Evolutionary conservation across 306 rosid genomes (phyloP).

Genomic region (Arachis hypogaea): DNA sequence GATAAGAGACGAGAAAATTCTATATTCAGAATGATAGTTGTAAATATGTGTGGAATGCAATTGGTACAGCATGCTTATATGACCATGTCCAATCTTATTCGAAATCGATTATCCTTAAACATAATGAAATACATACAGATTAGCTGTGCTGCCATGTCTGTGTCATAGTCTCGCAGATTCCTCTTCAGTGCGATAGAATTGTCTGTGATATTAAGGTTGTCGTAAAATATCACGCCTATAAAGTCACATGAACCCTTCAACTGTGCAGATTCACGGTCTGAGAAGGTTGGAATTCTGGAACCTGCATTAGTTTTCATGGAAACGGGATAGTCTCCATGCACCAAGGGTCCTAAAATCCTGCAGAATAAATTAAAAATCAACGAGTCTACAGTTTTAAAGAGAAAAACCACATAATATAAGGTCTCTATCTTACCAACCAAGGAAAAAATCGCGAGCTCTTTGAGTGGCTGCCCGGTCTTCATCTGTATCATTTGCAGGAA

Average conservation of each 20-base stretch:
- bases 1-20: too few relatives aligned
- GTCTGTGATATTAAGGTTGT: constrained; percentile 31
- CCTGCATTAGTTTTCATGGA: constrained; percentile 47
- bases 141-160: constrained; percentile 36
- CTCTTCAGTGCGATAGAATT: constrained; percentile 19
- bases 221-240: constrained; percentile 44
- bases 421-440: constrained; percentile 57
- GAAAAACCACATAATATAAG: background rate
- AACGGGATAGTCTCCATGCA: constrained; percentile 57
- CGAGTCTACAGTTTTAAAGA: background rate
- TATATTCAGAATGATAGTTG: background rate
- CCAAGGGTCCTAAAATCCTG: constrained; percentile 57
- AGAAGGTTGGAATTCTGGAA: constrained; percentile 52
- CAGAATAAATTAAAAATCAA: background rate
- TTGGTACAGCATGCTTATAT: background rate
- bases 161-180: constrained; percentile 30
- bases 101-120: background rate
- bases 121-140: too few relatives aligned
- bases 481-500: constrained; percentile 54
- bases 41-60: background rate
- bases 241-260: constrained; percentile 58
- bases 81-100: background rate
- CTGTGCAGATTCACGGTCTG: constrained; percentile 40
- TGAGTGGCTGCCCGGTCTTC: constrained; percentile 59
- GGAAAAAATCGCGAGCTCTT: constrained; percentile 50